phyloP scores from a whole-genome alignment of 1,284 basidiomycete genomes.

The Papiliotrema nemorosa region DNA sequence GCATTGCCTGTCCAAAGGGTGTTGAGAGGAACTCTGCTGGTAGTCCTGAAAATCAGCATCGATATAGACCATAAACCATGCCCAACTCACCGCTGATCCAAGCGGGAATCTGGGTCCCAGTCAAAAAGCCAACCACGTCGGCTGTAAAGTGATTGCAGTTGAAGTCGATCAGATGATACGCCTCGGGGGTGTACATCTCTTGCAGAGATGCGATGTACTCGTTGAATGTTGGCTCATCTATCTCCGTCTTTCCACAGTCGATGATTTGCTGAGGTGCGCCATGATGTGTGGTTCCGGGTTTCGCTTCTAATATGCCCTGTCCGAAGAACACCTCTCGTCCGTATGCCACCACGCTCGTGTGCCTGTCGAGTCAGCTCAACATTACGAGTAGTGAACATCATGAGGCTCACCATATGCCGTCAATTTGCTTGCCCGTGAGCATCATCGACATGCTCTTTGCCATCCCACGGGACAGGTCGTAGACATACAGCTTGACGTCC shows the following conservation, averaged over 20 bases:
- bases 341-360: slow-evolving; percentile 84
- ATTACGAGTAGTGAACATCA: background rate
- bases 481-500: slow-evolving; percentile 74
- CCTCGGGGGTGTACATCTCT: slow-evolving; percentile 77
- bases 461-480: slow-evolving; percentile 82
- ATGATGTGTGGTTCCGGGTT: slow-evolving; percentile 77
- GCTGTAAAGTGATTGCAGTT: slow-evolving; percentile 85
- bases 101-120: slow-evolving; percentile 68
- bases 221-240: slow-evolving; percentile 77
- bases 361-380: slow-evolving; percentile 21
- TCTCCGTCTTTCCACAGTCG: slow-evolving; percentile 73
- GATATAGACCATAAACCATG: background rate
- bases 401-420: slow-evolving; percentile 72
- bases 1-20: slow-evolving; percentile 78
- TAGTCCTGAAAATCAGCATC: slow-evolving; percentile 57
- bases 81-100: slow-evolving; percentile 59
- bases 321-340: slow-evolving; percentile 85
- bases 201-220: slow-evolving; percentile 74
- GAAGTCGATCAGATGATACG: slow-evolving; percentile 79
- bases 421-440: slow-evolving; percentile 78
- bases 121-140: slow-evolving; percentile 78
- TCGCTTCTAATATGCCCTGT: slow-evolving; percentile 65
- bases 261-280: slow-evolving; percentile 70
- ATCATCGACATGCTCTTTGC: slow-evolving; percentile 70
- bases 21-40: slow-evolving; percentile 86